Evolutionary conservation across 306 rosid genomes (phyloP).

Genomic region (Dryas drummondii): DNA sequence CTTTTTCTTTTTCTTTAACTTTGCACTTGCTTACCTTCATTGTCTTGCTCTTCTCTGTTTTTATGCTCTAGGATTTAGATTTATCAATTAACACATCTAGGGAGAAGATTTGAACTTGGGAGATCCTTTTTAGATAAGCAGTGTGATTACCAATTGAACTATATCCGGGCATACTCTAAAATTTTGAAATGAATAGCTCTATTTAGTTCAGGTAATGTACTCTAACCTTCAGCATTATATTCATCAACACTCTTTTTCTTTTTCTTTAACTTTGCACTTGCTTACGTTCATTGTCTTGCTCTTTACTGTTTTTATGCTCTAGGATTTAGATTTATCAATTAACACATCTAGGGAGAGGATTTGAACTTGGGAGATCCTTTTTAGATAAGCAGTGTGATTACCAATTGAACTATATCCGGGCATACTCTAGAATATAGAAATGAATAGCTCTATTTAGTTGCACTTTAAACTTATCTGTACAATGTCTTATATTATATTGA

Average conservation of each 20-base stretch:
- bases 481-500: too few species aligned
- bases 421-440: background rate
- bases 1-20: background rate
- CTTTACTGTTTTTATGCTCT: background rate
- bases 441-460: background rate
- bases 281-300: background rate
- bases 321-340: background rate
- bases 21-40: background rate
- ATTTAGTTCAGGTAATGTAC: background rate
- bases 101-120: background rate
- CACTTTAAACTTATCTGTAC: background rate
- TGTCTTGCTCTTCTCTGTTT: background rate
- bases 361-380: background rate
- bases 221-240: background rate
- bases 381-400: background rate
- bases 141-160: background rate
- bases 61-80: background rate
- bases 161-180: background rate
- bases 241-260: constrained; percentile 8
- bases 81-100: background rate
- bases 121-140: background rate
- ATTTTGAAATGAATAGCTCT: background rate
- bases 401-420: background rate
- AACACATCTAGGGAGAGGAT: background rate
- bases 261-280: background rate